A percentile compares a stretch with the other conserved stretches of the same genome.
These are phyloP conservation scores for Trichoderma erinaceum DNA, from an alignment of 495 filamentous ascomycete species.

Conservation along the genomic window DNA sequence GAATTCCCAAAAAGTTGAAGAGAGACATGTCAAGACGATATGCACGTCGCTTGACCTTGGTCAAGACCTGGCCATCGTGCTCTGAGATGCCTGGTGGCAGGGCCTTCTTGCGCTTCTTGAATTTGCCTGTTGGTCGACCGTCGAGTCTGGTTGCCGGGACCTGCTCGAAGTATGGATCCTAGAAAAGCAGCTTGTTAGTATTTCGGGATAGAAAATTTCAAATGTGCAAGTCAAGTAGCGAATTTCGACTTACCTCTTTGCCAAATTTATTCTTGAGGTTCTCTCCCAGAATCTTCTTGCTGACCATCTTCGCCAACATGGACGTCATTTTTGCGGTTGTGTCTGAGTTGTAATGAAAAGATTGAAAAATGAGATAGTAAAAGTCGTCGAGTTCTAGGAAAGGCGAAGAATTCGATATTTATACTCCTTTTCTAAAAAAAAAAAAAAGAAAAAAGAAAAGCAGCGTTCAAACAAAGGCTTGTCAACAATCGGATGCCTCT, in stretches of 20 bases:
- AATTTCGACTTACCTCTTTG: constrained; percentile 46
- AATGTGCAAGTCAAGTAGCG: background rate
- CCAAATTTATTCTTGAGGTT: constrained; percentile 61
- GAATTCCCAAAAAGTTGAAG: constrained; percentile 66
- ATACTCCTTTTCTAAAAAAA: background rate
- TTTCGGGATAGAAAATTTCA: background rate
- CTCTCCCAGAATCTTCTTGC: constrained; percentile 62
- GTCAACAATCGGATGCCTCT: background rate
- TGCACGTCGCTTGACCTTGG: constrained; percentile 70
- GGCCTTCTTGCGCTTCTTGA: constrained; percentile 63
- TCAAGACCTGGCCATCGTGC: constrained; percentile 74
- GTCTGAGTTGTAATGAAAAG: background rate
- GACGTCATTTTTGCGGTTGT: constrained; percentile 40
- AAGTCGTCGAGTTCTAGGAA: background rate
- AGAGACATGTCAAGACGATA: constrained; percentile 75
- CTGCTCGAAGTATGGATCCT: constrained; percentile 70
- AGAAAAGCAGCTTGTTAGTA: constrained; percentile 13
- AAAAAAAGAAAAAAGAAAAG: no score
- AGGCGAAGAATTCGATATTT: background rate
- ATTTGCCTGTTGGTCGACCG: constrained; percentile 46
- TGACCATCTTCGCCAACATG: constrained; percentile 49
- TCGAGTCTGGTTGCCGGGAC: constrained; percentile 63
- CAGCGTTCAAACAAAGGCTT: background rate
- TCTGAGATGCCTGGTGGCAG: constrained; percentile 65
- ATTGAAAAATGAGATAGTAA: background rate